These are phyloP conservation scores for Nakazawaea siamensis DNA, from an alignment of 805 yeast species.

Conservation along the genomic window DNA sequence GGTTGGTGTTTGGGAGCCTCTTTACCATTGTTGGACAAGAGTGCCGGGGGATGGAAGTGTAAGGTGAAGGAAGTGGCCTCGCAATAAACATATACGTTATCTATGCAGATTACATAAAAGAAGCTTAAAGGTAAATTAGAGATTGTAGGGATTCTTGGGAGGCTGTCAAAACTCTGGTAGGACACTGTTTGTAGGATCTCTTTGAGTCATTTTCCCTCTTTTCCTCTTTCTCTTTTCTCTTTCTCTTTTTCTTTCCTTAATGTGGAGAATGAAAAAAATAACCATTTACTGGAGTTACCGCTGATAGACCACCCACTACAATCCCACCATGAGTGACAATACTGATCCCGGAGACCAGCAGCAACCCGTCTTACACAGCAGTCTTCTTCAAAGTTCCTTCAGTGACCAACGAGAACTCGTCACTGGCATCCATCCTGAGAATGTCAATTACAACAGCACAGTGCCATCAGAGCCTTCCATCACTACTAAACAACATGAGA, in stretches of 20 bases:
- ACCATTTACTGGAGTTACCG: no score
- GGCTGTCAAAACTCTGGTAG: no score
- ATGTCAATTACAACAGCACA: not conserved
- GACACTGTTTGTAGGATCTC: no score
- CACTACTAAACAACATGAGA: constrained; percentile 3
- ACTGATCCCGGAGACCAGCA: not conserved
- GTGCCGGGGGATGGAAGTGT: constrained; percentile 63
- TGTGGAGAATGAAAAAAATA: no score
- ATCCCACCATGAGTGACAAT: no score
- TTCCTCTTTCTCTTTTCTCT: no score
- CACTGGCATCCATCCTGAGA: constrained; percentile 5
- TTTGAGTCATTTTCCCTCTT: no score
- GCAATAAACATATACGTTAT: not conserved
- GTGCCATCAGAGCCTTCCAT: not conserved
- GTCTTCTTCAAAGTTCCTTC: constrained; percentile 6
- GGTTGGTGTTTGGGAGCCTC: constrained; percentile 99
- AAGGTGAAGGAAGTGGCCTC: constrained; percentile 24
- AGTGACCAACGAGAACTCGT: constrained; percentile 4
- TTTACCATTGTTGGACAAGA: constrained; percentile 71
- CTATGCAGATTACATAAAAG: not conserved
- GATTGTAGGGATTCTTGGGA: no score
- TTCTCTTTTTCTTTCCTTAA: no score
- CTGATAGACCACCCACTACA: no score
- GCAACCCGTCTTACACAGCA: constrained; percentile 9
- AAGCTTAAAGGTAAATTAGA: no score